Evolutionary conservation across 768 basidiomycete species (phyloP), one percentile per base, ranked within the genome.

Genomic region (Nidularia pulvinata): DNA sequence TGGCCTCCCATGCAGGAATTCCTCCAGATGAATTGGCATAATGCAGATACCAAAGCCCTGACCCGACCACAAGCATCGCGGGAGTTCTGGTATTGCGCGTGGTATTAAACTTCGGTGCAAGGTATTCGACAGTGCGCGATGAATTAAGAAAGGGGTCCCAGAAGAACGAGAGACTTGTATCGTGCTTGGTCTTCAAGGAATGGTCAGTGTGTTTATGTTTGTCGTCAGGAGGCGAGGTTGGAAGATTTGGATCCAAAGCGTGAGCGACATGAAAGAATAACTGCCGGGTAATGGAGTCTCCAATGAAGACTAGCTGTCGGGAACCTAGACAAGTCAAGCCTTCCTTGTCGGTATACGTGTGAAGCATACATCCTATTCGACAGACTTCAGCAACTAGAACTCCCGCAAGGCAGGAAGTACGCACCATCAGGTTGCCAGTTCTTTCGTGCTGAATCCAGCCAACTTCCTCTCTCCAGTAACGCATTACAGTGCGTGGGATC

Each of bases 81-180:
- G 91, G 70, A 58, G 72, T 59, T 36, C 16, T 36, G 19, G 55
- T 39, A n/a, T 49, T 47, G 16, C 43, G 36, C 10, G 22, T 7
- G 22, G 33, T 22, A 14, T 32, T 22, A 49, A 25, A 46, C n/a
- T 55, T 45, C 13, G 22, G 36, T 4, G 51, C 57, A 32, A 89
- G 69, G 46, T 83, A 63, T n/a, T 74, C 62, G 42, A 71, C 63
- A 13, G 84, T 78, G 50, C 74, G 71, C 1, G 88, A 83, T 10
- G 77, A 70, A 66, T 95, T 97, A 44, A 96, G 79, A 66, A 84
- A 96, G 13, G 94, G 94, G 60, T 95, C 94, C 94, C 94, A 94
- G 57, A 76, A 63, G 67, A 93, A 92, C 9, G 78, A 74, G 14
- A 91, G 64, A 13, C 74, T 61, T 48, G 75, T 78, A 22, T 77